Base-by-base conservation (phyloP, 345 rosid species). In the Clausena lansium region DNA sequence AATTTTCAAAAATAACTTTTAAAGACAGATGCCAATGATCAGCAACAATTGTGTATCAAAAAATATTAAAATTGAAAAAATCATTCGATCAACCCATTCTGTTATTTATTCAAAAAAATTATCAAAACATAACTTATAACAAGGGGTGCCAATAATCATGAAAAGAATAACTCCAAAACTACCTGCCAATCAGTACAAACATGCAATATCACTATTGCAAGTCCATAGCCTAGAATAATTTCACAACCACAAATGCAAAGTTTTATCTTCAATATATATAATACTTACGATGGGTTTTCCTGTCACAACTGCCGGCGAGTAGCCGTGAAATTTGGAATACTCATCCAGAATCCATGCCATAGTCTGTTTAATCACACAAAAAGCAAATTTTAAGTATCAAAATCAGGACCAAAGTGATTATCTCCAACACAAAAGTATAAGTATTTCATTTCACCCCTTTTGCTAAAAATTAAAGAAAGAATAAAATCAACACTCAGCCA, bases 301-400 rank as follows among this genome's bases (percentile, higher is more conserved):
- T 0, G 99, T 96, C 45, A 96, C 98, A 0, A 92, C 89, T 62
- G 98, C 99, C 2, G 99, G 99, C 0, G 99, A 96, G 66, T 96
- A 67, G 74, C 98, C 97, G 32, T 96, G 98, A 74, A 96, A 96
- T 82, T 96, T 94, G 0, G 98, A 96, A 85, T 94, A 94, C 76
- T 96, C 99, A 28, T 96, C 98, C n/a, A 96, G 86, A 77, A 96
- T 94, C 99, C 99, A 96, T 10, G 98, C 99, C 98, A 94, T 96
- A 28, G 97, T 94, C 98, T 96, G 87, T 72, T 82, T 13, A 81
- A 80, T 58, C 69, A 61, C 63, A 76, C 14, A 59, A 57, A 14
- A 71, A 77, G 57, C 61, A 73, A 63, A 60, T 24, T 19, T 13
- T n/a, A 52, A 47, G 50, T 33, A 57, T 10, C 33, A 60, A 54